Conservation (phyloP, 192 early-diverging fungal genomes). For the Entomortierella chlamydospora region DNA sequence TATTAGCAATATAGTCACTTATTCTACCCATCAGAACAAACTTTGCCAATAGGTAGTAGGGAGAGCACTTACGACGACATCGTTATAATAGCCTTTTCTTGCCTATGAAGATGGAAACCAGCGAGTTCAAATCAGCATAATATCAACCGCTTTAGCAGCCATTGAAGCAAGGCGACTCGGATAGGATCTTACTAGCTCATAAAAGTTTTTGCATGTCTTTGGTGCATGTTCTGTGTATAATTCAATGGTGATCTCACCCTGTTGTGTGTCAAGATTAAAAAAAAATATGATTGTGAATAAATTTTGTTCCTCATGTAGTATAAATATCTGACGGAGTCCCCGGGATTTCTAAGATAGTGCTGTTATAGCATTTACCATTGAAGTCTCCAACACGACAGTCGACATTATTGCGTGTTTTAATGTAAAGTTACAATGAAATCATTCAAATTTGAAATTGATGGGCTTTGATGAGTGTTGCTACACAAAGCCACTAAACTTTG, state of each 20-base stretch:
- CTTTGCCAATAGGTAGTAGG: slow-evolving; percentile 1
- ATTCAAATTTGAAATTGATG: neutral
- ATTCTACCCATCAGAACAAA: no score
- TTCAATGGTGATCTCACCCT: slow-evolving; percentile 78
- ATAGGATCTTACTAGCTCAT: slow-evolving; percentile 74
- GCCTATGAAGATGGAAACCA: slow-evolving; percentile 59
- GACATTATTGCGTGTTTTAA: slow-evolving; percentile 30
- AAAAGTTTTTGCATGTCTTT: slow-evolving; percentile 87
- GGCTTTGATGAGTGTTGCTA: no score
- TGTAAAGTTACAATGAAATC: neutral
- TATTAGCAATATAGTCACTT: no score
- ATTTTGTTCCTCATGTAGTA: no score
- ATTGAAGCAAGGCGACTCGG: no score
- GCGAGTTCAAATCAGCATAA: neutral
- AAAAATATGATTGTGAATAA: no score
- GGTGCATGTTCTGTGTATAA: slow-evolving; percentile 91
- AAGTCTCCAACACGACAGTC: slow-evolving; percentile 63
- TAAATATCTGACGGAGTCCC: neutral
- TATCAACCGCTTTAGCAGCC: neutral
- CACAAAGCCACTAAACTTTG: slow-evolving; percentile 14
- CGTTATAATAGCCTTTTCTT: slow-evolving; percentile 86
- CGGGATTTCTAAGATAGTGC: neutral
- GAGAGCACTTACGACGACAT: slow-evolving; percentile 66
- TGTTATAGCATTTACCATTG: slow-evolving; percentile 53
- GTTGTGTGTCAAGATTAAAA: neutral